Evolutionary conservation across 83 land plant species (phyloP).

Genomic region (Picea mariana): DNA sequence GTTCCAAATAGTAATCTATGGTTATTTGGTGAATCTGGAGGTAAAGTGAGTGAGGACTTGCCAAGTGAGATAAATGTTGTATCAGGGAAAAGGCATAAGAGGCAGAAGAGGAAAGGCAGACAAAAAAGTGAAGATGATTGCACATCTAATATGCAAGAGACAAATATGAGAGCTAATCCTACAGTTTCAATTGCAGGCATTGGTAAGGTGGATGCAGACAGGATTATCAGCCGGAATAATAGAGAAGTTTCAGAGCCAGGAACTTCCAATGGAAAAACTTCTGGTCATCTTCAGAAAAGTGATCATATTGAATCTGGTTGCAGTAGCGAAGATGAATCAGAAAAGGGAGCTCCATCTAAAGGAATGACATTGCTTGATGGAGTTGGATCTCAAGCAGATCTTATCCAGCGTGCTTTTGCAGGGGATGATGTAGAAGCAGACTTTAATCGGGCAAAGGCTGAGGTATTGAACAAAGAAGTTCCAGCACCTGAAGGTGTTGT

Average conservation of each 20-base stretch:
- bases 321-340: slow-evolving; percentile 51
- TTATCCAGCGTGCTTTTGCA: slow-evolving; percentile 88
- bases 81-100: background rate
- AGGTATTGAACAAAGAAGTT: slow-evolving; percentile 67
- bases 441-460: slow-evolving; percentile 68
- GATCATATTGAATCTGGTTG: slow-evolving; percentile 36
- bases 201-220: background rate
- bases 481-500: slow-evolving; percentile 68
- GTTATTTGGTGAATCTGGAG: slow-evolving; percentile 13
- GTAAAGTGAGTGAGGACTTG: background rate
- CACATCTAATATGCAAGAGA: background rate
- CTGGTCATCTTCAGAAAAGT: slow-evolving; percentile 21
- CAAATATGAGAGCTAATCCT: background rate
- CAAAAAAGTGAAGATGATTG: background rate
- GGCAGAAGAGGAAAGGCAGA: background rate
- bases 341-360: slow-evolving; percentile 46
- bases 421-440: slow-evolving; percentile 97
- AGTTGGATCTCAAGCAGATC: slow-evolving; percentile 72
- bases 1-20: slow-evolving; percentile 12
- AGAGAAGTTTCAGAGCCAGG: slow-evolving; percentile 6
- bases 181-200: slow-evolving; percentile 7
- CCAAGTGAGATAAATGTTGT: background rate
- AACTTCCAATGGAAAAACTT: background rate
- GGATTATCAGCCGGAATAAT: background rate
- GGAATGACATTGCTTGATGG: slow-evolving; percentile 40